phyloP scores from a whole-genome alignment of 2,329 filamentous ascomycete genomes.

The Penicillium sp. region DNA sequence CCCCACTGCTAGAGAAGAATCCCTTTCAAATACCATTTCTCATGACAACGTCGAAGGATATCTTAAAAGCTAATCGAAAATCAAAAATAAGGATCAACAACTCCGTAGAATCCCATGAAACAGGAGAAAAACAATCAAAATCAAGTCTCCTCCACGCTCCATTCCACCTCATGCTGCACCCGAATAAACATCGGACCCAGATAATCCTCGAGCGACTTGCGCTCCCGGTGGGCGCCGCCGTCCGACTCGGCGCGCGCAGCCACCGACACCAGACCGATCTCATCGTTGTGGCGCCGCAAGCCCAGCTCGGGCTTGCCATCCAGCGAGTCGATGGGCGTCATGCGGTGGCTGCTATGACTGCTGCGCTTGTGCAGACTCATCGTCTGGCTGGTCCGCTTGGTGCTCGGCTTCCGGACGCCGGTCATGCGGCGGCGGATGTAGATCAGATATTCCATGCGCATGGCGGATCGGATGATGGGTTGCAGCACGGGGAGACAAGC shows the following conservation, averaged over 20 bases:
- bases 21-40: too few relatives aligned
- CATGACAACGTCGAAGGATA: too few relatives aligned
- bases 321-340: background rate
- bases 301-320: constrained; percentile 3
- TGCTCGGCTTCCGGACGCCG: background rate
- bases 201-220: constrained; percentile 4
- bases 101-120: too few relatives aligned
- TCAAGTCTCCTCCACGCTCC: background rate
- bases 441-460: constrained; percentile 7
- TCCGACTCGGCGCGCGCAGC: constrained; percentile 8
- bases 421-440: background rate
- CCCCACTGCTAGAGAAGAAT: too few relatives aligned
- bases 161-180: constrained; percentile 14
- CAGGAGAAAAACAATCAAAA: too few relatives aligned
- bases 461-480: constrained; percentile 16
- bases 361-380: constrained; percentile 1
- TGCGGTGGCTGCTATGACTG: background rate
- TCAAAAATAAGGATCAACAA: too few relatives aligned
- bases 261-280: constrained; percentile 3
- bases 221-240: background rate
- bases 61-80: too few relatives aligned
- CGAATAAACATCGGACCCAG: constrained; percentile 15
- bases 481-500: constrained; percentile 20
- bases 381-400: background rate
- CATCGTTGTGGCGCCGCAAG: constrained; percentile 3